Percentiles rank a stretch among this genome's conserved stretches.
These are phyloP conservation scores for Heterobasidion occidentale DNA, from an alignment of 1,284 basidiomycete genomes.

Conservation along the genomic window DNA sequence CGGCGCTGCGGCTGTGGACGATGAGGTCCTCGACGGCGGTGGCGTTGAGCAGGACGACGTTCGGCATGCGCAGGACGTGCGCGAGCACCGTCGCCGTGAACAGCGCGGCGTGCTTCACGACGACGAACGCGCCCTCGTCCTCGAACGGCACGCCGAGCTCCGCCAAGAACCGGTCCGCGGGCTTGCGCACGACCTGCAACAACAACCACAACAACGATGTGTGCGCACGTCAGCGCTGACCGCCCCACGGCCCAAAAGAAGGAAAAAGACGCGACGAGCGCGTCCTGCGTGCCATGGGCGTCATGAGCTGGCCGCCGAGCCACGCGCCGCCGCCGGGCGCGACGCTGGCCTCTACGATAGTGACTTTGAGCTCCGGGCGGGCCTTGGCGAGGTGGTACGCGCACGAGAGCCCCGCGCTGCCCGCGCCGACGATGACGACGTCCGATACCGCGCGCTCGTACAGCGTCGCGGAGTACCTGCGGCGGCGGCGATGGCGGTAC, in stretches of 20 bases:
- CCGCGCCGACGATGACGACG: conserved; percentile 75
- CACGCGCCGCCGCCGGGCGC: conserved; percentile 78
- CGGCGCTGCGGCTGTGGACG: conserved; percentile 47
- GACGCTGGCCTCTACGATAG: conserved; percentile 78
- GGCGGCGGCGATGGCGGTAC: not conserved
- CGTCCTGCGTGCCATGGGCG: conserved; percentile 53
- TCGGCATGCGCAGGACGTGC: conserved; percentile 66
- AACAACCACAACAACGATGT: not conserved
- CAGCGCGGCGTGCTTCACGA: conserved; percentile 76
- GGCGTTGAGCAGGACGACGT: conserved; percentile 71
- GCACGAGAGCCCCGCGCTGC: conserved; percentile 74
- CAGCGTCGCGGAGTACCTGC: conserved; percentile 64
- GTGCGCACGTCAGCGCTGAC: too few species aligned
- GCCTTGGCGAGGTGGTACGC: conserved; percentile 67
- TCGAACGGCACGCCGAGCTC: conserved; percentile 76
- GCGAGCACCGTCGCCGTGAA: conserved; percentile 79
- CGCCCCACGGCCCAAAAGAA: not conserved
- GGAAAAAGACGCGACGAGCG: not conserved
- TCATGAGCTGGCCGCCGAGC: conserved; percentile 82
- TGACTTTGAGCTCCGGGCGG: conserved; percentile 73
- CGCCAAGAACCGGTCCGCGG: conserved; percentile 66
- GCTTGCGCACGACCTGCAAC: conserved; percentile 73
- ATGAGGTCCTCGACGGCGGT: conserved; percentile 76
- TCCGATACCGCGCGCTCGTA: conserved; percentile 73
- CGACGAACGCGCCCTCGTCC: conserved; percentile 75